These are phyloP conservation scores for Arthrobotrys iridis DNA, from an alignment of 2,329 filamentous ascomycete species.

Conservation along the genomic window DNA sequence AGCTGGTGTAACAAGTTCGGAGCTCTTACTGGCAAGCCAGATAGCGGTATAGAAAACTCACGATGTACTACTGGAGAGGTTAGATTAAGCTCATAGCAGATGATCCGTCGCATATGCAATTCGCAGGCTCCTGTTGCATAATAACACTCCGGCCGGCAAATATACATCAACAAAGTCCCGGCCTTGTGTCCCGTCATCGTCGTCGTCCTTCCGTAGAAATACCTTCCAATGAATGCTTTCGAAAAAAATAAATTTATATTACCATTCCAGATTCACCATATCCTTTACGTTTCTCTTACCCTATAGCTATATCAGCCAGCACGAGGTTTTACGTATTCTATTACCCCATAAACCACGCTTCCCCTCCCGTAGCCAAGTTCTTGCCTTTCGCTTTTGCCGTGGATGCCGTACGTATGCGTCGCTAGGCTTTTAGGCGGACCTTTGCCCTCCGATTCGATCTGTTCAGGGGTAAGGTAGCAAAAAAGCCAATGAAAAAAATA, in stretches of 20 bases:
- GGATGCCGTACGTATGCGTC: constrained; percentile 48
- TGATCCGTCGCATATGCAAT: constrained; percentile 5
- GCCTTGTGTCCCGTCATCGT: background rate
- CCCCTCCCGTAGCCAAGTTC: background rate
- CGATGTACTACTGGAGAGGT: constrained; percentile 13
- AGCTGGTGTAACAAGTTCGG: constrained; percentile 7
- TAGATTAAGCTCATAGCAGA: constrained; percentile 43
- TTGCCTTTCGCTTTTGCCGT: background rate
- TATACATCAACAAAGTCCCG: background rate
- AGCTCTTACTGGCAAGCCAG: background rate
- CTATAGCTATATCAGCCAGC: constrained; percentile 29
- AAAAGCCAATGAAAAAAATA: background rate
- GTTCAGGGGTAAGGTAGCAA: constrained; percentile 30
- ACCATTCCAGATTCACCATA: background rate
- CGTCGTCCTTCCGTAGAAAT: background rate
- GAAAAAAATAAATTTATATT: background rate
- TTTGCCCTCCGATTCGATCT: background rate
- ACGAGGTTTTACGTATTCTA: constrained; percentile 51
- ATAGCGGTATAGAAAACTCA: background rate
- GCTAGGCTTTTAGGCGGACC: constrained; percentile 6
- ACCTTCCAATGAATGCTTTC: background rate
- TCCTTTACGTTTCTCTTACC: constrained; percentile 54
- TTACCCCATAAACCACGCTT: constrained; percentile 38
- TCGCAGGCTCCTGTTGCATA: constrained; percentile 3
- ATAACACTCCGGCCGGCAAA: background rate